Evolutionary conservation across 164 flowering plant species (phyloP).

Genomic region (Chloranthus sessilifolius): DNA sequence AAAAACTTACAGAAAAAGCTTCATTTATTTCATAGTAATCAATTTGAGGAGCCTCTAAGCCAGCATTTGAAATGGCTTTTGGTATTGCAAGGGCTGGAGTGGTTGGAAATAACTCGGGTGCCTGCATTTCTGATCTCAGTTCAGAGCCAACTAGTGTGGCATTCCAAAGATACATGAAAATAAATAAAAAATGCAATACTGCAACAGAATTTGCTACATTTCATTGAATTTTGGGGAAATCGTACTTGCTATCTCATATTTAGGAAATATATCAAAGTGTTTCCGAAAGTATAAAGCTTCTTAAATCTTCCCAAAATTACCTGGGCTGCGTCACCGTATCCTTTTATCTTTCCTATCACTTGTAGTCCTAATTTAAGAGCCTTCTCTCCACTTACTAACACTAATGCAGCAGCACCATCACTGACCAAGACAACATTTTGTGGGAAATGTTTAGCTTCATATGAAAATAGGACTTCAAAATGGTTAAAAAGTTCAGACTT

Average conservation of each 20-base stretch:
- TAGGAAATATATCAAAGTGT: too few relatives aligned
- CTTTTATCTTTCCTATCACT: conserved; percentile 64
- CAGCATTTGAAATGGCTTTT: conserved; percentile 79
- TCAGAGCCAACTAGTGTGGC: too few relatives aligned
- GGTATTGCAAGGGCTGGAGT: conserved; percentile 93
- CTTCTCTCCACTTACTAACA: conserved; percentile 75
- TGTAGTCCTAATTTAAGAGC: conserved; percentile 60
- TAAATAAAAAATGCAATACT: too few relatives aligned
- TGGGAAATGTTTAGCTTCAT: too few relatives aligned
- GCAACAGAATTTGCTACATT: too few relatives aligned
- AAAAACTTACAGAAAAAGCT: conserved; percentile 74
- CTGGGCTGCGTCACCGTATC: conserved; percentile 92
- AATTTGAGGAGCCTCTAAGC: conserved; percentile 67
- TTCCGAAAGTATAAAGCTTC: not conserved
- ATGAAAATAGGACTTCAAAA: too few relatives aligned
- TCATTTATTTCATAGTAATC: conserved; percentile 91
- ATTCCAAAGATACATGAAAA: too few relatives aligned
- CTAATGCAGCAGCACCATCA: conserved; percentile 90
- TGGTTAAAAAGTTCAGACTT: too few relatives aligned
- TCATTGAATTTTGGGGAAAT: too few relatives aligned
- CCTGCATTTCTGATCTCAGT: conserved; percentile 49
- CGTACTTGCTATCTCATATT: too few relatives aligned
- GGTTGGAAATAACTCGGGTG: conserved; percentile 81
- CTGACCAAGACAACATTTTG: conserved; percentile 24
- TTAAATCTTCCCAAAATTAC: conserved; percentile 27